Evolutionary conservation across 371 early-diverging fungal species (phyloP), one percentile per base, ranked within the genome.

Genomic region (Rhizomucor pusillus): DNA sequence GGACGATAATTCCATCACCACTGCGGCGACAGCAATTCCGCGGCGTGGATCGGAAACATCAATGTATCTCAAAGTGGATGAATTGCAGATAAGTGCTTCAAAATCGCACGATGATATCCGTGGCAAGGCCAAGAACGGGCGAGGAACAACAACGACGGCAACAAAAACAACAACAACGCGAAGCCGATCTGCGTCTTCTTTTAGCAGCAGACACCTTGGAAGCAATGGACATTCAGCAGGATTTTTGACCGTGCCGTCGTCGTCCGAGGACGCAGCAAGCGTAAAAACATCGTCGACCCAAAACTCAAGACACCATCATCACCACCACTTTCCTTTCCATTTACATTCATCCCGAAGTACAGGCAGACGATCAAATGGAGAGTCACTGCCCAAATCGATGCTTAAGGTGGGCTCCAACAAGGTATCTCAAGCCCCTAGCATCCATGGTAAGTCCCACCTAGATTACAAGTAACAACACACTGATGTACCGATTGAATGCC

Each of bases 1-100:
- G 43, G 57, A 56, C 24, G 40, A 47, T 5, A 29, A 29, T 29
- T 29, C 29, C 5, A 29, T 29, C 29, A 7, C 7, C 7, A n/a
- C n/a, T n/a, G n/a, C n/a, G n/a, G n/a, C n/a, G 33, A 1, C 2
- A 16, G 44, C 18, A 52, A 22, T 23, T n/a, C 33, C 53, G 7
- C 33, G 36, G 33, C 56, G 67, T 1, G 57, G 3, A 29, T 29
- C 29, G 7, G 29, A 29, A 29, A 7, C 29, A 29, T 29, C 29
- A 5, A 29, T 46, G 12, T 19, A 33, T 24, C n/a, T 29, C 43
- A 22, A 40, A 39, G 18, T 34, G 43, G 54, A 36, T 7, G 29
- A 29, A 29, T 29, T 7, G 29, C 29, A 41, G 43, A 39, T 48
- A 23, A 40, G 39, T 10, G 46, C 45, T 7, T 54, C 46, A 11